Conservation (phyloP, 345 rosid genomes). For the Eucalyptus grandis region DNA sequence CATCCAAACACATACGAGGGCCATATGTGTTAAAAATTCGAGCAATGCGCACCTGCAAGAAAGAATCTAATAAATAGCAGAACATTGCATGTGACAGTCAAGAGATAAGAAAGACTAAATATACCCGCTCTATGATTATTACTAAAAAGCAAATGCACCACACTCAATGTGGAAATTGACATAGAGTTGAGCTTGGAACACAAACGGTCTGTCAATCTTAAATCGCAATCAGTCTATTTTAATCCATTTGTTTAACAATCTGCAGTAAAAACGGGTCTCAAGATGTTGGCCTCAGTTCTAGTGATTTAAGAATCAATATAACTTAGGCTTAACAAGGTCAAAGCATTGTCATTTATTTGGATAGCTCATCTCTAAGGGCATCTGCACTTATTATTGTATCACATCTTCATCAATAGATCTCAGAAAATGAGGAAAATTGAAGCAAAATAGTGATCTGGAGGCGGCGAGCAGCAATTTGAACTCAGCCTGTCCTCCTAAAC, state of each 20-base stretch:
- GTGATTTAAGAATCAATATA: not conserved
- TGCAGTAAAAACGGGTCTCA: not conserved
- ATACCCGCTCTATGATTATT: not conserved
- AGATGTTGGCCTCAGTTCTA: not conserved
- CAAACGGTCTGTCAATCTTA: not conserved
- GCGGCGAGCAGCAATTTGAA: not conserved
- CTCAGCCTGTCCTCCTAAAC: not conserved
- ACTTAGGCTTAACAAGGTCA: not conserved
- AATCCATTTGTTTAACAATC: not conserved
- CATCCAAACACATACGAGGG: conserved; percentile 98
- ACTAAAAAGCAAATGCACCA: not conserved
- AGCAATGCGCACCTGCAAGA: conserved; percentile 86
- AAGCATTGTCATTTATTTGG: not conserved
- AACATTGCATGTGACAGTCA: not conserved
- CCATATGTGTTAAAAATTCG: conserved; percentile 98
- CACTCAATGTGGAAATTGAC: not conserved
- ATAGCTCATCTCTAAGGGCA: not conserved
- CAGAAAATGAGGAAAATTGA: not conserved
- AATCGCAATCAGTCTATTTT: not conserved
- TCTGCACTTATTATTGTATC: not conserved
- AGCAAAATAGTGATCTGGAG: not conserved
- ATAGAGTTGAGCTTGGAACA: not conserved
- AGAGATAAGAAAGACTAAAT: not conserved
- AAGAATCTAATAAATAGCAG: not conserved
- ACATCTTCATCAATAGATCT: not conserved